Percentiles rank a stretch among this genome's conserved stretches.
Evolutionary conservation across 805 yeast genomes (phyloP).

Genomic region (Zygosaccharomyces bailii): DNA sequence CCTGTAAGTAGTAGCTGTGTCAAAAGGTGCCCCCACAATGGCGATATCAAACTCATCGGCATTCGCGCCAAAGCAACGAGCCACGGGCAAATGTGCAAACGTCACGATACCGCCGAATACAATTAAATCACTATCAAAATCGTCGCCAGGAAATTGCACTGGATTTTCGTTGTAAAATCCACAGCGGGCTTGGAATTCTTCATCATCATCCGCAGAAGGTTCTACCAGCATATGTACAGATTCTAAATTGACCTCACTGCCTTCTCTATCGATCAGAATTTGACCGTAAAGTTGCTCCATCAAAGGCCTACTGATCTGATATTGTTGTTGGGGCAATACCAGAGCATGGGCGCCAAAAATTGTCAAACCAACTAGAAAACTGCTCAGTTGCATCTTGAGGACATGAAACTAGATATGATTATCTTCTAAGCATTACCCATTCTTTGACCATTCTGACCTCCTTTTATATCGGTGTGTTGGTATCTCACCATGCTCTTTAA

Average conservation of each 20-base stretch:
- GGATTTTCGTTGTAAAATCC: constrained; percentile 16
- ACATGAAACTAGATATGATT: background rate
- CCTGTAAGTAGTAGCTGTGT: constrained; percentile 51
- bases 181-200: constrained; percentile 17
- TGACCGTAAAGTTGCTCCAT: constrained; percentile 16
- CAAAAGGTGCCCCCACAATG: constrained; percentile 58
- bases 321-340: background rate
- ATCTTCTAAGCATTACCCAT: background rate
- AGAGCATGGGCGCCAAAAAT: background rate
- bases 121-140: constrained; percentile 11
- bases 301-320: constrained; percentile 3
- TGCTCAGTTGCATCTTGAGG: background rate
- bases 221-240: background rate
- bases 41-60: constrained; percentile 44
- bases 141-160: constrained; percentile 14
- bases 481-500: background rate
- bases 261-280: constrained; percentile 10
- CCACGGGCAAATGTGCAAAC: constrained; percentile 18
- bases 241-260: background rate
- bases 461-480: background rate
- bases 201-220: constrained; percentile 13
- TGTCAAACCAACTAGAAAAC: background rate
- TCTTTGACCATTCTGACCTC: background rate
- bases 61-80: constrained; percentile 15
- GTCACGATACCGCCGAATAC: constrained; percentile 18